These are phyloP conservation scores for Aquilaria malaccensis DNA, from an alignment of 345 rosid species.

Conservation along the genomic window DNA sequence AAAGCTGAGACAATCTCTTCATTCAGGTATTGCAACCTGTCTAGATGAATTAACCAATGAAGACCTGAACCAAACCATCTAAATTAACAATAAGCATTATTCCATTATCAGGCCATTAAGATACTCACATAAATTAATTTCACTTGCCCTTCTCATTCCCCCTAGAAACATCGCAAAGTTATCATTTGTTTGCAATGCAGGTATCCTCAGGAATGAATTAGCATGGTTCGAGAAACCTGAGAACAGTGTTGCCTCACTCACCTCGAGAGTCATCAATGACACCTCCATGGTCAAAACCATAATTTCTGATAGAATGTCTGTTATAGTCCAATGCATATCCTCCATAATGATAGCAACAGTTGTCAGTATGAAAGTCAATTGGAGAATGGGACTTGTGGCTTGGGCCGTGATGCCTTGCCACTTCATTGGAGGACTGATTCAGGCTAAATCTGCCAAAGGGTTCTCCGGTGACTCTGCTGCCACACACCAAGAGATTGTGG, in stretches of 20 bases:
- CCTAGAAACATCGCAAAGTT: too few relatives aligned
- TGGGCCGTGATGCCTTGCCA: constrained; percentile 88
- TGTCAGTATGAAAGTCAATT: constrained; percentile 42
- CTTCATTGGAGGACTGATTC: constrained; percentile 66
- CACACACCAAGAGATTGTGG: constrained; percentile 32
- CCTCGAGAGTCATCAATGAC: constrained; percentile 42
- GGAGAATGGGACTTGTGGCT: constrained; percentile 64
- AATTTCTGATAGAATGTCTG: constrained; percentile 63
- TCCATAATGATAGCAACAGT: constrained; percentile 58
- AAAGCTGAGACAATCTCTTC: constrained; percentile 45
- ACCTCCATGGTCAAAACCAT: constrained; percentile 55
- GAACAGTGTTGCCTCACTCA: constrained; percentile 39
- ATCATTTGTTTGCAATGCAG: constrained; percentile 15
- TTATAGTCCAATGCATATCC: constrained; percentile 57
- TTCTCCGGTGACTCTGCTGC: constrained; percentile 50
- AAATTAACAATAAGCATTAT: too few relatives aligned
- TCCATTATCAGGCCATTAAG: too few relatives aligned
- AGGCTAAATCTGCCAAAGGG: constrained; percentile 63
- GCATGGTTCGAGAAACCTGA: constrained; percentile 62
- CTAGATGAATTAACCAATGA: too few relatives aligned
- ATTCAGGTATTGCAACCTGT: constrained; percentile 31
- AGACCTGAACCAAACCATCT: too few relatives aligned
- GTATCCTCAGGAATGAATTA: constrained; percentile 44
- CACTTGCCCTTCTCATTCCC: too few relatives aligned
- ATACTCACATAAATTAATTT: too few relatives aligned